Percentiles rank a stretch among this genome's conserved stretches.
These are phyloP conservation scores for Zarea fungicola DNA, from an alignment of 2,329 filamentous ascomycete species.

Conservation along the genomic window DNA sequence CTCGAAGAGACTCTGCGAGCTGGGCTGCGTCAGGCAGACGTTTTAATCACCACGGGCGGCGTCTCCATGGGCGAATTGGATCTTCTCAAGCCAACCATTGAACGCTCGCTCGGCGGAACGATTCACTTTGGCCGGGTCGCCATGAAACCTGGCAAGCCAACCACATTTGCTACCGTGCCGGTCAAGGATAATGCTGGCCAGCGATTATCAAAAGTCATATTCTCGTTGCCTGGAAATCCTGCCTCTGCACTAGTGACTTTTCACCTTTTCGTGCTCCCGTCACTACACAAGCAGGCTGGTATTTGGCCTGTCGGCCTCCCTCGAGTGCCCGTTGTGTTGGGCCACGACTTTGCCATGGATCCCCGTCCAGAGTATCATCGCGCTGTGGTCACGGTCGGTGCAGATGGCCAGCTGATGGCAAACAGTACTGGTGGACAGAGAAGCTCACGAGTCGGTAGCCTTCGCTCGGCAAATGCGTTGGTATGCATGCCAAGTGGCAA, in stretches of 20 bases:
- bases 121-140: slow-evolving; percentile 95
- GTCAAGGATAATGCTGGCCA: slow-evolving; percentile 54
- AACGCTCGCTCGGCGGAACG: slow-evolving; percentile 79
- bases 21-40: slow-evolving; percentile 67
- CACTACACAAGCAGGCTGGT: slow-evolving; percentile 72
- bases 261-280: slow-evolving; percentile 87
- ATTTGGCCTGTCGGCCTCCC: slow-evolving; percentile 64
- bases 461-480: slow-evolving; percentile 83
- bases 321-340: slow-evolving; percentile 63
- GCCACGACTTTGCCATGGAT: slow-evolving; percentile 71
- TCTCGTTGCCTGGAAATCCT: slow-evolving; percentile 89
- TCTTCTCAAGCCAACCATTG: slow-evolving; percentile 91
- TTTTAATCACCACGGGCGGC: slow-evolving; percentile 87
- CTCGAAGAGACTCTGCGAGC: slow-evolving; percentile 74
- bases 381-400: slow-evolving; percentile 62
- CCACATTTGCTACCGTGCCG: slow-evolving; percentile 88
- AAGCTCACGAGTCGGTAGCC: slow-evolving; percentile 82
- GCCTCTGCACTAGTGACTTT: slow-evolving; percentile 90
- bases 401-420: slow-evolving; percentile 65
- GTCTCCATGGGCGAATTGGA: slow-evolving; percentile 98
- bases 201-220: slow-evolving; percentile 65
- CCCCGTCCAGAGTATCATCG: slow-evolving; percentile 86
- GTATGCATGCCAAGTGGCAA: slow-evolving; percentile 66
- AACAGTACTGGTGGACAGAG: slow-evolving; percentile 84
- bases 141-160: slow-evolving; percentile 98